Evolutionary conservation across 192 early-diverging fungal species (phyloP).

Genomic region (Coemansia umbellata): DNA sequence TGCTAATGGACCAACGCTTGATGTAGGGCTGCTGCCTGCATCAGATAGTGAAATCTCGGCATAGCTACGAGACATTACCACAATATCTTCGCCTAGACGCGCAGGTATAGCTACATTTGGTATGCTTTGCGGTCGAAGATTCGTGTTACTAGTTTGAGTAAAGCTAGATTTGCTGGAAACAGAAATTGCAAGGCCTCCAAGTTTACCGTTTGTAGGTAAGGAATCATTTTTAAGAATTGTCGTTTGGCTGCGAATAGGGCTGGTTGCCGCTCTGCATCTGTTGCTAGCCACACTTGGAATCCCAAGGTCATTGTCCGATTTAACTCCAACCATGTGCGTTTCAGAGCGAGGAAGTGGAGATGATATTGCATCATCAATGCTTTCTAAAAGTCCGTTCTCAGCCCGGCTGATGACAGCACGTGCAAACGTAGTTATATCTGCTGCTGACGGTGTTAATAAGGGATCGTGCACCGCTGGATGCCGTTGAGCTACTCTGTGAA

Average conservation of each 20-base stretch:
- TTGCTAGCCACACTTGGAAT: no score
- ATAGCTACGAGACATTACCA: constrained; percentile 5
- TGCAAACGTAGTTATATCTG: constrained; percentile 8
- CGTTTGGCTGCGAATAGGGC: neutral
- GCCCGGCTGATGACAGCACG: constrained; percentile 10
- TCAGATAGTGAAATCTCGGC: constrained; percentile 5
- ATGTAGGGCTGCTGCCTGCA: constrained; percentile 3
- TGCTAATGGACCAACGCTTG: neutral
- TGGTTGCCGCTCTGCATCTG: neutral
- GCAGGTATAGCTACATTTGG: constrained; percentile 2
- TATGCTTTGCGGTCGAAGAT: neutral
- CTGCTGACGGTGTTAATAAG: constrained; percentile 27
- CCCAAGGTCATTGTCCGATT: constrained; percentile 23
- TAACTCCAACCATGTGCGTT: constrained; percentile 28
- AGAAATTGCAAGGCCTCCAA: constrained; percentile 3
- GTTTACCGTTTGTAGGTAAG: neutral
- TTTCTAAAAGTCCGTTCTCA: constrained; percentile 16
- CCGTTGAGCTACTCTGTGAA: constrained; percentile 12
- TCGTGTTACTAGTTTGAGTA: neutral
- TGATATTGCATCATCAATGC: constrained; percentile 38
- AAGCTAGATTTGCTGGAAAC: neutral
- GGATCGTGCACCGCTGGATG: constrained; percentile 29
- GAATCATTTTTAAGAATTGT: neutral
- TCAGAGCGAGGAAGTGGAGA: constrained; percentile 35
- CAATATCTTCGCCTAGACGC: constrained; percentile 3